Conservation (phyloP, 2,329 filamentous ascomycete genomes). For the Bipolaris oryzae region DNA sequence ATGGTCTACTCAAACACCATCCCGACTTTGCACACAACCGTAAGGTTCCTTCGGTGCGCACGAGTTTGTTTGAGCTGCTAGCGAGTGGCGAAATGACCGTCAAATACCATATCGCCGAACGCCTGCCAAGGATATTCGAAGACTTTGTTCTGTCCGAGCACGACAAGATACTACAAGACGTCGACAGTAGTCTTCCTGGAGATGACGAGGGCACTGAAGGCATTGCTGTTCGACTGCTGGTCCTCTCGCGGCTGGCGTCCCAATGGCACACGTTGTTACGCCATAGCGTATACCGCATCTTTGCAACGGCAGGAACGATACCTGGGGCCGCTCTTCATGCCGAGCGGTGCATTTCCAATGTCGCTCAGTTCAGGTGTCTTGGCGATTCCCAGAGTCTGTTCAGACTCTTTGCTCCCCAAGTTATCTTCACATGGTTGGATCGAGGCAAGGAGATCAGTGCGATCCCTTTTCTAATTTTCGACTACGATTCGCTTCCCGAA, state of each 20-base stretch:
- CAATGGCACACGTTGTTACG: slow-evolving; percentile 85
- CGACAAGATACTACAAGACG: slow-evolving; percentile 81
- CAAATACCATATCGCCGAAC: slow-evolving; percentile 75
- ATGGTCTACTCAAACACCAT: slow-evolving; percentile 70
- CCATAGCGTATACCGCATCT: slow-evolving; percentile 89
- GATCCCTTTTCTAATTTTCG: slow-evolving; percentile 86
- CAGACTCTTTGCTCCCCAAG: slow-evolving; percentile 80
- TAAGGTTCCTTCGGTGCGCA: slow-evolving; percentile 67
- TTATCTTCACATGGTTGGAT: slow-evolving; percentile 90
- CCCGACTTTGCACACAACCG: slow-evolving; percentile 69
- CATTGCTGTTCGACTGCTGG: slow-evolving; percentile 80
- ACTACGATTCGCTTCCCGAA: slow-evolving; percentile 70
- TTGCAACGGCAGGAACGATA: slow-evolving; percentile 83
- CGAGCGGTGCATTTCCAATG: slow-evolving; percentile 68
- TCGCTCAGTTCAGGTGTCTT: slow-evolving; percentile 70
- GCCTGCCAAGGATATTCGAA: slow-evolving; percentile 76
- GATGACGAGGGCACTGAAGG: slow-evolving; percentile 76
- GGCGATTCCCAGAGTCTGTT: slow-evolving; percentile 74
- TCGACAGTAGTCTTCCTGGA: slow-evolving; percentile 77
- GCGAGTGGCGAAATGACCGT: slow-evolving; percentile 69
- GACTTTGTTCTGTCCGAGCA: slow-evolving; percentile 83
- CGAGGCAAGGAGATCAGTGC: slow-evolving; percentile 58
- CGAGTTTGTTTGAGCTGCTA: slow-evolving; percentile 76
- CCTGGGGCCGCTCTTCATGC: slow-evolving; percentile 71
- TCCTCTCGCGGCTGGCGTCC: slow-evolving; percentile 77